A percentile compares a stretch with the other conserved stretches of the same genome.
These are phyloP conservation scores for Chloris gayana DNA, from an alignment of 176 grass and related monocot genomes.

Conservation along the genomic window DNA sequence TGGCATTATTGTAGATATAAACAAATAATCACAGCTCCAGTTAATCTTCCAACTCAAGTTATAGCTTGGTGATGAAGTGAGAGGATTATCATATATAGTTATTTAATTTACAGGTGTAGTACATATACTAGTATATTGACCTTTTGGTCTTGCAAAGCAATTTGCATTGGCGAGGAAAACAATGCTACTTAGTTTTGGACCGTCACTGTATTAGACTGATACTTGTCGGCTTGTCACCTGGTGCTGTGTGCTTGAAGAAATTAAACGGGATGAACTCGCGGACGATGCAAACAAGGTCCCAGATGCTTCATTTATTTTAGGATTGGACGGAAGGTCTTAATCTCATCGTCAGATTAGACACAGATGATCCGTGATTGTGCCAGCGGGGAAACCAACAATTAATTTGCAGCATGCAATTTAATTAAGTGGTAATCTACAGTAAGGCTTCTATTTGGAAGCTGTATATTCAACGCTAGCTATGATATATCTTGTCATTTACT, in stretches of 20 bases:
- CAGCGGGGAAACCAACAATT: background rate
- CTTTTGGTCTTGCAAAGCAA: constrained; percentile 12
- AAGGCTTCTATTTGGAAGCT: background rate
- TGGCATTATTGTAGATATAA: too few species aligned
- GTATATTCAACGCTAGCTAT: background rate
- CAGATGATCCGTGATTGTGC: background rate
- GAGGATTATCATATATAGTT: background rate
- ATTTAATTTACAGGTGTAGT: background rate
- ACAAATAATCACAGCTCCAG: background rate
- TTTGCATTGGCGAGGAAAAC: background rate
- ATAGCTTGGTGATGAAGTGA: too few species aligned
- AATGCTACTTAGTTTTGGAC: background rate
- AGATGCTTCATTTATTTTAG: background rate
- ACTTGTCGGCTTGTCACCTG: background rate
- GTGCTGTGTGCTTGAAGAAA: background rate
- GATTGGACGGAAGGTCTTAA: background rate
- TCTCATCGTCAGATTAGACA: background rate
- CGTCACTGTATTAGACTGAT: background rate
- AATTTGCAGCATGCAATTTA: background rate
- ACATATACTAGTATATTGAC: background rate
- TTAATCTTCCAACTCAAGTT: too few species aligned
- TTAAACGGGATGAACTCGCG: background rate
- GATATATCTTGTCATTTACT: background rate
- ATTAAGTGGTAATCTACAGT: background rate
- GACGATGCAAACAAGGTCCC: constrained; percentile 11